Evolutionary conservation across 805 yeast species (phyloP).

Genomic region (Jamesozyma spencerorum): DNA sequence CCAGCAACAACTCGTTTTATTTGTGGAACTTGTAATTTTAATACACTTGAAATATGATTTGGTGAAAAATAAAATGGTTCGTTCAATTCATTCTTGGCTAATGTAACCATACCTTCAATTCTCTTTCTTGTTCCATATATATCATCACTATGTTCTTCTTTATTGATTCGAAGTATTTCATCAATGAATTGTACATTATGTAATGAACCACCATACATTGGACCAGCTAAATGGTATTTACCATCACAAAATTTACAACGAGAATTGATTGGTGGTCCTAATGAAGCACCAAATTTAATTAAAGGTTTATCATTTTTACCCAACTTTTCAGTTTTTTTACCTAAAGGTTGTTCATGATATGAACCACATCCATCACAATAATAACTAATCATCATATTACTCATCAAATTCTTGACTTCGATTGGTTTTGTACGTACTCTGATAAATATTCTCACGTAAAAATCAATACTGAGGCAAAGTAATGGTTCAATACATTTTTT

Average conservation of each 20-base stretch:
- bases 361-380: slow-evolving; percentile 86
- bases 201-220: slow-evolving; percentile 85
- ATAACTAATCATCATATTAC: slow-evolving; percentile 67
- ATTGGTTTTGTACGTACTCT: slow-evolving; percentile 70
- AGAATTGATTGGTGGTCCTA: slow-evolving; percentile 51
- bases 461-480: slow-evolving; percentile 79
- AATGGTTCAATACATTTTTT: slow-evolving; percentile 83
- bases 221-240: slow-evolving; percentile 78
- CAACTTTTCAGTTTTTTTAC: slow-evolving; percentile 42
- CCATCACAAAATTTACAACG: slow-evolving; percentile 60
- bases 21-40: slow-evolving; percentile 80
- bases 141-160: slow-evolving; percentile 34
- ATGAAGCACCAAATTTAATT: slow-evolving; percentile 52
- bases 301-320: slow-evolving; percentile 29
- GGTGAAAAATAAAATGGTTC: slow-evolving; percentile 79
- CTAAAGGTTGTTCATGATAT: slow-evolving; percentile 61
- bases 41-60: slow-evolving; percentile 60
- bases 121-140: slow-evolving; percentile 73
- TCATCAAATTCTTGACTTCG: slow-evolving; percentile 68
- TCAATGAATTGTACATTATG: slow-evolving; percentile 64
- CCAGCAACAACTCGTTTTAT: slow-evolving; percentile 66
- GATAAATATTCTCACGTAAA: slow-evolving; percentile 80
- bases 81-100: slow-evolving; percentile 63
- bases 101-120: slow-evolving; percentile 84
- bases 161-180: slow-evolving; percentile 48